Percentiles rank a stretch among this genome's conserved stretches.
Evolutionary conservation across 352 stramenopile genomes (phyloP).

Genomic region (Phytopythium oedochilum): DNA sequence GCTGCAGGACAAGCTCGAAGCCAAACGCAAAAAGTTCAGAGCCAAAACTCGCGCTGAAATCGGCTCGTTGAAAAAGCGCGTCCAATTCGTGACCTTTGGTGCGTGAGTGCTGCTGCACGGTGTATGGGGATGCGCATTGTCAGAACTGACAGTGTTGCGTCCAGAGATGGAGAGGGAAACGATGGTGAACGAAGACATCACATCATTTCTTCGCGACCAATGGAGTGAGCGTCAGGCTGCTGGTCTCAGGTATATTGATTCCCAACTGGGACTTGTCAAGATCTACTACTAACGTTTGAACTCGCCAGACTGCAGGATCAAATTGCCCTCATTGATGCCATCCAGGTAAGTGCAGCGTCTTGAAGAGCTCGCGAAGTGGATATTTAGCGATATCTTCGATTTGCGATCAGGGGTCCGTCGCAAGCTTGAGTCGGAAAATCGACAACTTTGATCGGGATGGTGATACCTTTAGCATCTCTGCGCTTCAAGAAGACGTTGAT

Average conservation of each 20-base stretch:
- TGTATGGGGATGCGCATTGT: neutral
- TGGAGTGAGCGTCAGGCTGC: neutral
- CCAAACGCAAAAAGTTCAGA: slow-evolving; percentile 38
- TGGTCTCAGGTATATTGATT: neutral
- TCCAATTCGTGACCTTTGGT: slow-evolving; percentile 33
- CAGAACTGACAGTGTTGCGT: neutral
- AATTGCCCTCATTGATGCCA: neutral
- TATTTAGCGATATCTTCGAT: neutral
- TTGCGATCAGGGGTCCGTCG: neutral
- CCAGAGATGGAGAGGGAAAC: slow-evolving; percentile 5
- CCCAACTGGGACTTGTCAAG: neutral
- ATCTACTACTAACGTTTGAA: neutral
- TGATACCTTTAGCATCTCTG: neutral
- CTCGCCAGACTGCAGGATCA: neutral
- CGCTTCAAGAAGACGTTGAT: slow-evolving; percentile 2
- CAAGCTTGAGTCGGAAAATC: slow-evolving; percentile 1
- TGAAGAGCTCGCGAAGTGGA: too few relatives aligned
- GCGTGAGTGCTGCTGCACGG: neutral
- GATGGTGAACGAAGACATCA: slow-evolving; percentile 5
- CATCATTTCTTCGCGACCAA: slow-evolving; percentile 2
- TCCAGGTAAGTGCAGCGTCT: neutral
- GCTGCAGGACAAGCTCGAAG: slow-evolving; percentile 31
- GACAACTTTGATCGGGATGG: neutral
- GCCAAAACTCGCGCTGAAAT: slow-evolving; percentile 44
- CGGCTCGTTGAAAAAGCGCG: slow-evolving; percentile 29